Evolutionary conservation across 768 basidiomycete genomes (phyloP), one percentile per base, ranked within the genome.

Genomic region (Fomitopsis pulvina): DNA sequence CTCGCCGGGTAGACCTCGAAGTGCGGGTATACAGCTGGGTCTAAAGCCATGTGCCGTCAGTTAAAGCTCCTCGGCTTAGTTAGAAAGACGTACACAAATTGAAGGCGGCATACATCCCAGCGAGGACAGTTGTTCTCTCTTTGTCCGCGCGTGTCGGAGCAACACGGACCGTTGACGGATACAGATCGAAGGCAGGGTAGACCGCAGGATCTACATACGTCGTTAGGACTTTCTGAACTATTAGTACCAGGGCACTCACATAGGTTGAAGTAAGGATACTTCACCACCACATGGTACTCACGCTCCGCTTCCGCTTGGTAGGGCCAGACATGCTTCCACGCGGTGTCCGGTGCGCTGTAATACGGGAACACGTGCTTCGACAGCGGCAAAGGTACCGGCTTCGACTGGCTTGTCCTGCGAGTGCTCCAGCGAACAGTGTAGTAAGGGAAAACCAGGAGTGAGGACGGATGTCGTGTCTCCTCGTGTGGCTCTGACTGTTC

Each of bases 191-290:
- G 14, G 53, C 28, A 7, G 66, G 62, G 53, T 71, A 71, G 26
- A 68, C 65, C 14, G 69, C 56, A 18, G 72, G 70, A 61, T 76
- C 74, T 76, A 42, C 18, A 48, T n/a, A 38, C 37, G 22, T 38
- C 2, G 48, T 34, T 21, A 47, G n/a, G 5, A n/a, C 4, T 18
- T 20, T 12, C 18, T 10, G n/a, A 29, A 3, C 11, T 1, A 28
- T 32, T 14, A 37, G 26, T 37, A 5, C 25, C 16, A 34, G 0
- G 20, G 24, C 18, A 56, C 62, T 52, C 29, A 65, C 64, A 65
- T 22, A 65, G 57, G 38, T 53, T 49, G 43, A 70, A 57, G 45
- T 58, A 48, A 6, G 69, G 74, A 60, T 76, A 77, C 1, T 38
- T 37, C 27, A 48, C 41, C 24, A 3, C 27, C 41, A 42, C 46